These are phyloP conservation scores for Leucaena leucocephala DNA, from an alignment of 306 rosid species.

Conservation along the genomic window DNA sequence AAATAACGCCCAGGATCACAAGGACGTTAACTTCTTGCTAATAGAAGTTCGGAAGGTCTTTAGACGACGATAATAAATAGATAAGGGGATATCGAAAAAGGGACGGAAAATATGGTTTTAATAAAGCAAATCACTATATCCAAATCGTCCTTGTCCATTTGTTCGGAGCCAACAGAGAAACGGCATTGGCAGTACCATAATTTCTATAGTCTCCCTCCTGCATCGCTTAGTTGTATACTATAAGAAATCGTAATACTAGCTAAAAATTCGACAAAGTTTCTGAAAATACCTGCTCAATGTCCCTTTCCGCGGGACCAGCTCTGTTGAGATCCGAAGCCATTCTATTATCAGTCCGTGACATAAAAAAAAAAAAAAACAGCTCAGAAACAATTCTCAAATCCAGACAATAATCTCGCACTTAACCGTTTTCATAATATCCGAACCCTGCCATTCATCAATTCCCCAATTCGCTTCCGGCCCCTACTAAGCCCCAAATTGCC, in stretches of 20 bases:
- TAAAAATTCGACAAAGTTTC: slow-evolving; percentile 11
- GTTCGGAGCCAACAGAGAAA: not conserved
- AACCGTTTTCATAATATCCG: slow-evolving; percentile 53
- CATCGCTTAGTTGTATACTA: not conserved
- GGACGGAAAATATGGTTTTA: not conserved
- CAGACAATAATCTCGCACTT: slow-evolving; percentile 41
- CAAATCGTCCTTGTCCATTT: slow-evolving; percentile 14
- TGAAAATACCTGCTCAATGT: slow-evolving; percentile 69
- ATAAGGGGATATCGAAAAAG: not conserved
- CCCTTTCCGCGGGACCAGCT: slow-evolving; percentile 75
- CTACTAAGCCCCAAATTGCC: slow-evolving; percentile 42
- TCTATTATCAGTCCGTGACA: slow-evolving; percentile 60
- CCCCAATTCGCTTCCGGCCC: slow-evolving; percentile 30
- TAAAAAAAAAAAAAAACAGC: slow-evolving; percentile 32
- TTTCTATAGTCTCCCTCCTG: not conserved
- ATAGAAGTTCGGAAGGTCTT: not conserved
- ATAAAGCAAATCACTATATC: slow-evolving; percentile 9
- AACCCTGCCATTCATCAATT: slow-evolving; percentile 51
- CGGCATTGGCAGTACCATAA: not conserved
- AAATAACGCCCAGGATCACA: not conserved
- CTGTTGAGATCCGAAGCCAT: slow-evolving; percentile 78
- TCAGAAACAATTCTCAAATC: slow-evolving; percentile 45
- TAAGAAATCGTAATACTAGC: not conserved
- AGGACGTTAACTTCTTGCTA: not conserved
- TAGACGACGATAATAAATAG: not conserved